Percentiles rank a stretch among this genome's conserved stretches.
These are phyloP conservation scores for Trichoderma sp. DNA, from an alignment of 2,329 filamentous ascomycete genomes.

Conservation along the genomic window DNA sequence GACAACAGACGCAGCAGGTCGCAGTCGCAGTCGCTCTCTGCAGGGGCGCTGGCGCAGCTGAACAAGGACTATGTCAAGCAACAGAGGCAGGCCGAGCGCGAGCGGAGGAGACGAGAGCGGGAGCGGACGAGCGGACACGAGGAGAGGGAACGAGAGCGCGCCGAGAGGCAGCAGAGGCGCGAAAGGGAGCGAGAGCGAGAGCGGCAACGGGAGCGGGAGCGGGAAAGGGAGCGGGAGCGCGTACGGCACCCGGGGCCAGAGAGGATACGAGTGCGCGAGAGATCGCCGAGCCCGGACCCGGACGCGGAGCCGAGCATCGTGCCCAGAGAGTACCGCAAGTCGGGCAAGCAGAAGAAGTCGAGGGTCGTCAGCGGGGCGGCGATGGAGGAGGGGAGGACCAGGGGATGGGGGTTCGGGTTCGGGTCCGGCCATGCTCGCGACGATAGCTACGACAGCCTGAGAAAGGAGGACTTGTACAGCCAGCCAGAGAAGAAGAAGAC, in stretches of 20 bases:
- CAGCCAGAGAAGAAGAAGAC: conserved; percentile 52
- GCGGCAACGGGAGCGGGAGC: conserved; percentile 33
- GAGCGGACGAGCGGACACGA: conserved; percentile 28
- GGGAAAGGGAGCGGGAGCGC: conserved; percentile 33
- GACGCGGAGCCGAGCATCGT: conserved; percentile 31
- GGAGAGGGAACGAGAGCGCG: conserved; percentile 30
- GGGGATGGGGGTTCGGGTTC: conserved; percentile 27
- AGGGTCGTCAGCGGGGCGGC: conserved; percentile 71
- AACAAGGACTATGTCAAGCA: conserved; percentile 60
- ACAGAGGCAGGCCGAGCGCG: conserved; percentile 50
- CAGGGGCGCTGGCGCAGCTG: conserved; percentile 66
- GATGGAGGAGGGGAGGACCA: conserved; percentile 65
- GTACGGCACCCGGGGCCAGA: conserved; percentile 32
- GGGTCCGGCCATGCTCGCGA: conserved; percentile 39
- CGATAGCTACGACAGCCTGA: conserved; percentile 51
- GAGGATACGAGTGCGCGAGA: conserved; percentile 32
- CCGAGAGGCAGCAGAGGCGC: conserved; percentile 22
- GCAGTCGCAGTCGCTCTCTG: conserved; percentile 43
- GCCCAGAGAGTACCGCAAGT: conserved; percentile 41
- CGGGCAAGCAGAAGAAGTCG: conserved; percentile 50
- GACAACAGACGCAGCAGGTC: conserved; percentile 35
- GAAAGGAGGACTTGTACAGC: conserved; percentile 51
- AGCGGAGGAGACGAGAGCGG: conserved; percentile 28
- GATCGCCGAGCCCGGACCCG: conserved; percentile 29
- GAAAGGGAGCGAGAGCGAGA: conserved; percentile 24